These are phyloP conservation scores for Metarhizium guizhouense DNA, from an alignment of 2,329 filamentous ascomycete genomes.

Conservation along the genomic window DNA sequence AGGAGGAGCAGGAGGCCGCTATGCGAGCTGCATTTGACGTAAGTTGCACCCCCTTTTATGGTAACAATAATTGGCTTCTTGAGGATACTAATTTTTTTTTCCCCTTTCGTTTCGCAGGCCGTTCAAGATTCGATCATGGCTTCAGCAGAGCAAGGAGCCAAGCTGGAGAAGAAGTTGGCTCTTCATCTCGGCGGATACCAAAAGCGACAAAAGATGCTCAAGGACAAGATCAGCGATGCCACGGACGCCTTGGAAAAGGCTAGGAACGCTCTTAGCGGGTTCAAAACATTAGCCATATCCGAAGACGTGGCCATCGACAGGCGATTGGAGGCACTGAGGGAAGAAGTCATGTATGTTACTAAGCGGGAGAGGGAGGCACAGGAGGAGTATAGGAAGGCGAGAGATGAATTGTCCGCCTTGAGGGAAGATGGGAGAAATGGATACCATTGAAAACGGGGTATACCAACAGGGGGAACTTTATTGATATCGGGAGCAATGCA, in stretches of 20 bases:
- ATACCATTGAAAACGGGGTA: slow-evolving; percentile 21
- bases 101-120: slow-evolving; percentile 30
- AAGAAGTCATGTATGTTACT: slow-evolving; percentile 76
- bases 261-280: slow-evolving; percentile 60
- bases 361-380: slow-evolving; percentile 84
- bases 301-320: slow-evolving; percentile 69
- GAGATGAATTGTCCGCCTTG: slow-evolving; percentile 67
- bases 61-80: background rate
- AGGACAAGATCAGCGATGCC: slow-evolving; percentile 70
- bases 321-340: slow-evolving; percentile 64
- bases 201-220: slow-evolving; percentile 71
- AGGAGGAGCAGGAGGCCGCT: slow-evolving; percentile 54
- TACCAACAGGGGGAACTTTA: background rate
- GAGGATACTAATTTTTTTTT: background rate
- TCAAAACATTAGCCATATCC: slow-evolving; percentile 65
- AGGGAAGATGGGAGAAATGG: slow-evolving; percentile 25
- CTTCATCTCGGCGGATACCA: slow-evolving; percentile 86
- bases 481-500: background rate
- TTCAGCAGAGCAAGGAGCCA: slow-evolving; percentile 72
- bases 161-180: slow-evolving; percentile 86
- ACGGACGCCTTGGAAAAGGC: slow-evolving; percentile 67
- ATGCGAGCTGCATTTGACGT: slow-evolving; percentile 69
- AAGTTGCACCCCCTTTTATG: slow-evolving; percentile 23
- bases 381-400: slow-evolving; percentile 67
- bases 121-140: slow-evolving; percentile 65